Percentiles rank a stretch among this genome's conserved stretches.
Evolutionary conservation across 2,329 filamentous ascomycete species (phyloP).

Genomic region (Xenoacremonium recifei): DNA sequence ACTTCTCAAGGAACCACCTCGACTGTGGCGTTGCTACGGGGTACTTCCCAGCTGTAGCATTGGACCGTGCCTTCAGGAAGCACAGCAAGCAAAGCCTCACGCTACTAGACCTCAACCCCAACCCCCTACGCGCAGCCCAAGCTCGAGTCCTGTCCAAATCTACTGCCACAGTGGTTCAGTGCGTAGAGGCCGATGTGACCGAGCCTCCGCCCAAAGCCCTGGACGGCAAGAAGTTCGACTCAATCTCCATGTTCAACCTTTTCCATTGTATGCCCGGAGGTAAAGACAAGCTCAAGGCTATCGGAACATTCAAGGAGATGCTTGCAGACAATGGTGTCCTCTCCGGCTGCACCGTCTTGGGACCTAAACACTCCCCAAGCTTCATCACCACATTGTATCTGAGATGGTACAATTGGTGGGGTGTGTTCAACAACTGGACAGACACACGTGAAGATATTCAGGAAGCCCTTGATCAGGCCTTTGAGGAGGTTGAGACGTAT

Average conservation of each 20-base stretch:
- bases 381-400: neutral
- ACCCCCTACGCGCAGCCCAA: neutral
- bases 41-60: neutral
- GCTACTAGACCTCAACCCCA: conserved; percentile 1
- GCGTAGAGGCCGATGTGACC: conserved; percentile 1
- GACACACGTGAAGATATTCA: conserved; percentile 1
- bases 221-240: neutral
- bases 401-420: conserved; percentile 1
- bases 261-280: conserved; percentile 3
- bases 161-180: neutral
- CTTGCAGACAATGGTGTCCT: conserved; percentile 4
- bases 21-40: conserved; percentile 2
- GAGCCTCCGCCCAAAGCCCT: neutral
- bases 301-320: conserved; percentile 2
- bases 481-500: conserved; percentile 3
- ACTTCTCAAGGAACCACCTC: conserved; percentile 1
- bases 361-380: neutral
- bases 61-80: neutral
- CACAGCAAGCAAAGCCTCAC: neutral
- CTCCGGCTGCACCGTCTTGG: neutral
- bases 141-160: neutral
- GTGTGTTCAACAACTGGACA: conserved; percentile 6
- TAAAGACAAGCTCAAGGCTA: neutral
- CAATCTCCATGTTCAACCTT: conserved; percentile 4
- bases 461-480: conserved; percentile 1